These are phyloP conservation scores for Alliaria petiolata DNA, from an alignment of 345 rosid genomes.

Conservation along the genomic window DNA sequence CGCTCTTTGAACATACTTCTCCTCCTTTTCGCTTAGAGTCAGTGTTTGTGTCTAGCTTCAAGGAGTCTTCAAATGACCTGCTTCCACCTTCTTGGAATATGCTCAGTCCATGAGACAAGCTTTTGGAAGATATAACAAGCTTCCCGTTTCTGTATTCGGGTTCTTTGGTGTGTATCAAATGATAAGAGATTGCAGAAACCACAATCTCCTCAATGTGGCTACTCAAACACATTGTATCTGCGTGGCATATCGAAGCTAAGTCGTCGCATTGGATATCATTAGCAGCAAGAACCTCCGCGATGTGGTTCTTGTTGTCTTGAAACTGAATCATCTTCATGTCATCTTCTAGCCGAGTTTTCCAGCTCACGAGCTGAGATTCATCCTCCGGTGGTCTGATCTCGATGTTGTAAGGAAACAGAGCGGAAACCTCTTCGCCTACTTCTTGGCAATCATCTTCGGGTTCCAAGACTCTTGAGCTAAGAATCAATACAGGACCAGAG, in stretches of 20 bases:
- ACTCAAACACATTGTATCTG: constrained; percentile 69
- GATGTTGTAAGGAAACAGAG: constrained; percentile 73
- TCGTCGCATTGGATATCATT: constrained; percentile 92
- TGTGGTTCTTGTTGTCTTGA: constrained; percentile 91
- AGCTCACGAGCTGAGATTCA: constrained; percentile 60
- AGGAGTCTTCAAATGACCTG: constrained; percentile 52
- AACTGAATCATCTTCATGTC: constrained; percentile 78
- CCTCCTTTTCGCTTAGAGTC: constrained; percentile 61
- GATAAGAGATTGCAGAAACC: constrained; percentile 77
- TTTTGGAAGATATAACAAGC: constrained; percentile 84
- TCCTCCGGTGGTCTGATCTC: constrained; percentile 80
- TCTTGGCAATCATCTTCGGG: constrained; percentile 56
- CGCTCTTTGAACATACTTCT: constrained; percentile 55
- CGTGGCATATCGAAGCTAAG: constrained; percentile 68
- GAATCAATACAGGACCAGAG: constrained; percentile 69
- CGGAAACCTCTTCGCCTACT: constrained; percentile 46
- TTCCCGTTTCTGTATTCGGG: constrained; percentile 95
- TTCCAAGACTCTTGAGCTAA: constrained; percentile 75
- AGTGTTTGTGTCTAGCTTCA: constrained; percentile 74
- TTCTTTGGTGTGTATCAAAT: constrained; percentile 66
- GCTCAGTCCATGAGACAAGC: constrained; percentile 91
- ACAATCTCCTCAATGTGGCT: constrained; percentile 83
- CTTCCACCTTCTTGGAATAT: constrained; percentile 83
- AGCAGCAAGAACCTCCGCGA: constrained; percentile 85
- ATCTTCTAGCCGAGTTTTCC: constrained; percentile 82